These are phyloP conservation scores for Letharia lupina DNA, from an alignment of 495 filamentous ascomycete genomes.

Conservation along the genomic window DNA sequence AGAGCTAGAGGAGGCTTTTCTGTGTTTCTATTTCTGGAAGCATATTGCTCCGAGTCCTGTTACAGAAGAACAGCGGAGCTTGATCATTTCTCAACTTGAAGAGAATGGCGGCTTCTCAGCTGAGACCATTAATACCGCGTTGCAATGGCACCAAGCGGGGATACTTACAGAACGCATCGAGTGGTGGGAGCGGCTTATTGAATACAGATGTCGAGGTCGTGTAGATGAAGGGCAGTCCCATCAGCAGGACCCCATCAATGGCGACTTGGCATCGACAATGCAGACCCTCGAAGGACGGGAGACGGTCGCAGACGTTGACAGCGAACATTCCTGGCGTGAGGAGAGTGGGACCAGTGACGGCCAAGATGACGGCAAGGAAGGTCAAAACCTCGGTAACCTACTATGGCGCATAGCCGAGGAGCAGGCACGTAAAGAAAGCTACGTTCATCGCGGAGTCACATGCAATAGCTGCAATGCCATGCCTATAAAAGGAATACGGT, in stretches of 20 bases:
- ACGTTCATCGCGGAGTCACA: slow-evolving; percentile 86
- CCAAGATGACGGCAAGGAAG: slow-evolving; percentile 36
- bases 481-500: slow-evolving; percentile 86
- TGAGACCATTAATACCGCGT: background rate
- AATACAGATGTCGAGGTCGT: background rate
- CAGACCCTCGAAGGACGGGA: background rate
- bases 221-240: background rate
- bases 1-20: slow-evolving; percentile 44
- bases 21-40: slow-evolving; percentile 42
- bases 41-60: slow-evolving; percentile 33
- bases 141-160: slow-evolving; percentile 7
- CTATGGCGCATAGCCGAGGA: slow-evolving; percentile 77
- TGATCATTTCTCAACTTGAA: slow-evolving; percentile 4
- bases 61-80: slow-evolving; percentile 1
- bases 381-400: slow-evolving; percentile 63
- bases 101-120: slow-evolving; percentile 1
- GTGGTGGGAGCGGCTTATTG: slow-evolving; percentile 1
- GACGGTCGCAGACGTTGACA: slow-evolving; percentile 1
- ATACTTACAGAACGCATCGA: background rate
- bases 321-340: slow-evolving; percentile 7
- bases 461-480: slow-evolving; percentile 80
- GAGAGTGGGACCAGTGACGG: slow-evolving; percentile 11
- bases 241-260: background rate
- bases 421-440: slow-evolving; percentile 71
- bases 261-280: background rate